Conservation (phyloP, 805 yeast genomes). For the Teunomyces cretensis region DNA sequence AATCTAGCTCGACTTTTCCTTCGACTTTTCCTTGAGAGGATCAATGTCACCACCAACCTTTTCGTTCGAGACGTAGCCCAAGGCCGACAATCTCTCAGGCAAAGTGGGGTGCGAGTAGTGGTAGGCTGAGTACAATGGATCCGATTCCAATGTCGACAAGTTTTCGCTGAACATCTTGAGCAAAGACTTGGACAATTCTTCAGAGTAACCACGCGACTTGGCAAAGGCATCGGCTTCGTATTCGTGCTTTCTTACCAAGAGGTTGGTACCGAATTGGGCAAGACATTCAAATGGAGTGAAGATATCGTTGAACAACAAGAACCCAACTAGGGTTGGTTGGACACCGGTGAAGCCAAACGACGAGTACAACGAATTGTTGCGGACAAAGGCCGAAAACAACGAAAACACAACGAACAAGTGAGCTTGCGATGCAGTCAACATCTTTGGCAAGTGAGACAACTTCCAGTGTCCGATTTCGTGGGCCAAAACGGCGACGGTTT, state of each 20-base stretch:
- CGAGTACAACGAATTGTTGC: slow-evolving; percentile 72
- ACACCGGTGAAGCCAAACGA: slow-evolving; percentile 71
- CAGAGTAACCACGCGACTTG: slow-evolving; percentile 66
- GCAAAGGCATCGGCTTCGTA: slow-evolving; percentile 93
- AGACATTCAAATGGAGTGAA: slow-evolving; percentile 74
- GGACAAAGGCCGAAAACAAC: slow-evolving; percentile 75
- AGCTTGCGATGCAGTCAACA: slow-evolving; percentile 62
- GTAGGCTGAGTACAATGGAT: slow-evolving; percentile 84
- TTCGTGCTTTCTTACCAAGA: slow-evolving; percentile 81
- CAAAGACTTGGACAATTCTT: slow-evolving; percentile 67
- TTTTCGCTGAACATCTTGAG: slow-evolving; percentile 78
- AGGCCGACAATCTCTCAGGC: slow-evolving; percentile 81
- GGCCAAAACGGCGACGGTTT: slow-evolving; percentile 93
- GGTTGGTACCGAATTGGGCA: slow-evolving; percentile 63
- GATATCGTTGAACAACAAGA: slow-evolving; percentile 74
- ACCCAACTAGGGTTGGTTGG: slow-evolving; percentile 79
- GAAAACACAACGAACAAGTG: slow-evolving; percentile 67
- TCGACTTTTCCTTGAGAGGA: slow-evolving; percentile 5
- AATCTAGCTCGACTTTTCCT: background rate
- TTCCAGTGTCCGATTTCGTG: slow-evolving; percentile 99
- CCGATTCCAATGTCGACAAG: slow-evolving; percentile 83
- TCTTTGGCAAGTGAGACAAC: slow-evolving; percentile 79
- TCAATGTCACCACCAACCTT: slow-evolving; percentile 24
- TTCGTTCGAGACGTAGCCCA: slow-evolving; percentile 49
- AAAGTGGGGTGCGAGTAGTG: slow-evolving; percentile 90